A percentile compares a stretch with the other conserved stretches of the same genome.
These are phyloP conservation scores for Euphrasia confusa DNA, from an alignment of 257 asterid genomes.

Conservation along the genomic window DNA sequence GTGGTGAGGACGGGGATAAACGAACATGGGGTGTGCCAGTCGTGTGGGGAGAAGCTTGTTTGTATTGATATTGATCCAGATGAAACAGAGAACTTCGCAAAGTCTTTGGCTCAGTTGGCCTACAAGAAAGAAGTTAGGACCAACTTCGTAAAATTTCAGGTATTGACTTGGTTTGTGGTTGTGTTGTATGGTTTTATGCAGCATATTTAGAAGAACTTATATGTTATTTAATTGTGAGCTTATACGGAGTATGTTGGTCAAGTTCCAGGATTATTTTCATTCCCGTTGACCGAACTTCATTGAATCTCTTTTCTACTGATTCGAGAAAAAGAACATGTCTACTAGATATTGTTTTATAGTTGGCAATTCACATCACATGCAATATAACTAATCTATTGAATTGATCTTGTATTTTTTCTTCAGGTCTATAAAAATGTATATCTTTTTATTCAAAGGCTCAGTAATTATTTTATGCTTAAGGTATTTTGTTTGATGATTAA, in stretches of 20 bases:
- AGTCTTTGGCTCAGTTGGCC: conserved; percentile 65
- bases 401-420: not conserved
- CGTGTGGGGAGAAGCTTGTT: conserved; percentile 78
- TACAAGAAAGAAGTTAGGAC: conserved; percentile 49
- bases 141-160: conserved; percentile 73
- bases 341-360: not conserved
- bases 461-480: conserved; percentile 16
- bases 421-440: not conserved
- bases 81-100: conserved; percentile 77
- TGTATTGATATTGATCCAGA: conserved; percentile 89
- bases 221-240: not conserved
- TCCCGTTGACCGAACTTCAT: too few relatives aligned
- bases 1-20: conserved; percentile 63
- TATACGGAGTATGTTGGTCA: too few relatives aligned
- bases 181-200: not conserved
- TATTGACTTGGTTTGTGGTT: conserved; percentile 26
- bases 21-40: conserved; percentile 58
- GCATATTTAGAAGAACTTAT: not conserved
- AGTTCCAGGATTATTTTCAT: too few relatives aligned
- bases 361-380: conserved; percentile 1
- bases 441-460: conserved; percentile 11
- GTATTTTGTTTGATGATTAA: conserved; percentile 17
- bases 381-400: not conserved
- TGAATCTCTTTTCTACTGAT: too few relatives aligned
- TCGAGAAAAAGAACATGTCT: not conserved